Evolutionary conservation across 2,329 filamentous ascomycete species (phyloP).

Genomic region (Curvularia lunata): DNA sequence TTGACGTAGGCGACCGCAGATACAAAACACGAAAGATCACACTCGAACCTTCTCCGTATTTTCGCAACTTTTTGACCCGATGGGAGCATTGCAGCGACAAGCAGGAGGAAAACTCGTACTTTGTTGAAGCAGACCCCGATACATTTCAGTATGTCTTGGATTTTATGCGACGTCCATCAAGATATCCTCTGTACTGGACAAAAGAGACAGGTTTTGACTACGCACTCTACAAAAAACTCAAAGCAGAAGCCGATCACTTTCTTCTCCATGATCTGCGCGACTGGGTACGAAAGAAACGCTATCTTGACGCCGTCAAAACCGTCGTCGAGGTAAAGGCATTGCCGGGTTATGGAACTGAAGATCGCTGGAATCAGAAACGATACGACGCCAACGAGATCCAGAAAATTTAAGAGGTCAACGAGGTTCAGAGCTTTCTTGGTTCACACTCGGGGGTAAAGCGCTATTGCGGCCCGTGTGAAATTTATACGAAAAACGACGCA

Average conservation of each 20-base stretch:
- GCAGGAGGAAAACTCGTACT: conserved; percentile 40
- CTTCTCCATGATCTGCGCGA: conserved; percentile 33
- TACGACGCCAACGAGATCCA: conserved; percentile 6
- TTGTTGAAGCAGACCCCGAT: conserved; percentile 46
- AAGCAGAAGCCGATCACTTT: conserved; percentile 44
- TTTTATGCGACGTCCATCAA: conserved; percentile 41
- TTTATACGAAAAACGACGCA: neutral
- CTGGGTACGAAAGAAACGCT: conserved; percentile 37
- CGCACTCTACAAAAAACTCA: conserved; percentile 36
- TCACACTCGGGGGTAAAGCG: conserved; percentile 9
- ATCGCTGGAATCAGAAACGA: neutral
- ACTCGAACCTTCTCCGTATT: conserved; percentile 22
- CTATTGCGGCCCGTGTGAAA: conserved; percentile 3
- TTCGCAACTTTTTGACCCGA: conserved; percentile 30
- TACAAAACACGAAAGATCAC: conserved; percentile 6
- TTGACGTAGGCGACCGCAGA: conserved; percentile 15
- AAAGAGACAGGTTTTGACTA: conserved; percentile 39
- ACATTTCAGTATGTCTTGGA: conserved; percentile 47
- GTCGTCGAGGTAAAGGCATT: conserved; percentile 6
- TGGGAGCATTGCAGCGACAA: conserved; percentile 24
- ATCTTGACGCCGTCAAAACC: conserved; percentile 26
- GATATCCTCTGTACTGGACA: conserved; percentile 45
- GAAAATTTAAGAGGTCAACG: conserved; percentile 1
- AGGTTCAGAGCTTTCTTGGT: conserved; percentile 12
- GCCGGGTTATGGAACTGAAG: neutral